phyloP scores from a whole-genome alignment of 129 eudicot species.

The Sambucus nigra region DNA sequence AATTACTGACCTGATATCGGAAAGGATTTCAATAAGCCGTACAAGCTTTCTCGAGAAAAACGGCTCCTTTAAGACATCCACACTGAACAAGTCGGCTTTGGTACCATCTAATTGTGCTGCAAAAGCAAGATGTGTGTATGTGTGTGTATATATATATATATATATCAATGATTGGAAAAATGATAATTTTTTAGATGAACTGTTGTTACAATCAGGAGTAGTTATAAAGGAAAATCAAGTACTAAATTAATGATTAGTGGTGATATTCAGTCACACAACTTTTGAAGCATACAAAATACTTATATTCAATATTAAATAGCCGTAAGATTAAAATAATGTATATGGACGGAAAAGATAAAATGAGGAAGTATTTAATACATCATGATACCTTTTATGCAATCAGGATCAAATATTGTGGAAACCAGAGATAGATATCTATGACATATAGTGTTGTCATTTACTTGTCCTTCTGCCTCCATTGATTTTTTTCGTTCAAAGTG shows the following conservation, averaged over 20 bases:
- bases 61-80: conserved; percentile 55
- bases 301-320: too few species aligned
- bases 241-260: background rate
- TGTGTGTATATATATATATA: too few species aligned
- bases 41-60: conserved; percentile 70
- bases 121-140: background rate
- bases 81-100: conserved; percentile 31
- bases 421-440: conserved; percentile 50
- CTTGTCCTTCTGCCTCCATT: conserved; percentile 37
- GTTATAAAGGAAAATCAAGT: background rate
- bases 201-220: background rate
- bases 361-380: background rate
- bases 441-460: conserved; percentile 34
- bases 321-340: too few species aligned
- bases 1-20: conserved; percentile 58
- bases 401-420: conserved; percentile 37
- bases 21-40: conserved; percentile 50
- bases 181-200: background rate
- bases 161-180: conserved; percentile 1
- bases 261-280: background rate
- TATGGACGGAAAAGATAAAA: too few species aligned
- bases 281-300: background rate
- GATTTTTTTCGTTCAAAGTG: conserved; percentile 26
- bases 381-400: conserved; percentile 49
- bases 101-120: conserved; percentile 26